These are phyloP conservation scores for Exophiala bonariae DNA, from an alignment of 2,329 filamentous ascomycete genomes.

Conservation along the genomic window DNA sequence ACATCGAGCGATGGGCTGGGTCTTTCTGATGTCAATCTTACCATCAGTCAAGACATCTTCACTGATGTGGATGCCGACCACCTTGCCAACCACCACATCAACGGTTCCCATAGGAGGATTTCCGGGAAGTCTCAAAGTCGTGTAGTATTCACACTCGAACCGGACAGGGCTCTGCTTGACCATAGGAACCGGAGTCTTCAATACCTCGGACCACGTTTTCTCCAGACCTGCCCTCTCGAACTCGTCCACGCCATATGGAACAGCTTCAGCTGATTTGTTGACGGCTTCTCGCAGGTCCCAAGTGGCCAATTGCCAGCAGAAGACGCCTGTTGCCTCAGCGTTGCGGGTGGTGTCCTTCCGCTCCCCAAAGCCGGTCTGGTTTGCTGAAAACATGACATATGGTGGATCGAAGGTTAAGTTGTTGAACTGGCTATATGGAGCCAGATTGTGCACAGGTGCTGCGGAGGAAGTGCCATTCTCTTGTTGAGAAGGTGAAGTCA, in stretches of 20 bases:
- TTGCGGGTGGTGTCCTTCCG: slow-evolving; percentile 62
- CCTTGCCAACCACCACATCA: slow-evolving; percentile 59
- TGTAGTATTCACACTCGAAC: slow-evolving; percentile 60
- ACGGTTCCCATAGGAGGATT: slow-evolving; percentile 59
- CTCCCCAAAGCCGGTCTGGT: slow-evolving; percentile 48
- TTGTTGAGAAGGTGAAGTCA: not conserved
- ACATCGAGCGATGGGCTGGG: slow-evolving; percentile 59
- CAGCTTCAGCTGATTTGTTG: slow-evolving; percentile 55
- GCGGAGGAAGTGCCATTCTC: slow-evolving; percentile 25
- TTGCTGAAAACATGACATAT: slow-evolving; percentile 62
- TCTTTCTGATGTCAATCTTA: slow-evolving; percentile 57
- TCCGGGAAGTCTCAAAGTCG: slow-evolving; percentile 55
- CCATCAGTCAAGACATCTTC: slow-evolving; percentile 57
- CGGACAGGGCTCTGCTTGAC: slow-evolving; percentile 56
- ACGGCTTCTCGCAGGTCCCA: slow-evolving; percentile 57
- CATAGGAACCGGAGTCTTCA: slow-evolving; percentile 46
- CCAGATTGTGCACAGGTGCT: slow-evolving; percentile 46
- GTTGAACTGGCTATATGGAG: slow-evolving; percentile 63
- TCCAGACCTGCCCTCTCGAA: slow-evolving; percentile 52
- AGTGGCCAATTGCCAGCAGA: slow-evolving; percentile 62
- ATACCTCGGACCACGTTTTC: slow-evolving; percentile 45
- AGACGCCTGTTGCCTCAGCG: slow-evolving; percentile 55
- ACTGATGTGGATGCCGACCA: slow-evolving; percentile 59
- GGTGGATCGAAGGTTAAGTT: slow-evolving; percentile 64
- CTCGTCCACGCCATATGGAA: slow-evolving; percentile 54